Evolutionary conservation across 306 rosid species (phyloP).

Genomic region (Crotalaria pallida): DNA sequence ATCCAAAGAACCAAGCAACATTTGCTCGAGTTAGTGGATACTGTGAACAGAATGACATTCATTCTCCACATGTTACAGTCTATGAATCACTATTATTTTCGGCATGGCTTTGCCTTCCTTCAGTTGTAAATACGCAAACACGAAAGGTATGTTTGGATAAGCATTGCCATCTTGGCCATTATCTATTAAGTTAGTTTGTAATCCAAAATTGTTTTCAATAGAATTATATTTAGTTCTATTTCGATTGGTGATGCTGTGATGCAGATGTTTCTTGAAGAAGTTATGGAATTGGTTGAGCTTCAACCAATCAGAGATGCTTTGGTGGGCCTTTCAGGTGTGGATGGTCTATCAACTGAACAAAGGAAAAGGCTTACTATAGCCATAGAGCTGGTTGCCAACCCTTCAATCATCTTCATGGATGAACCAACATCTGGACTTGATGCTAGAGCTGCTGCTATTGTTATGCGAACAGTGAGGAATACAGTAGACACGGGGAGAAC

Average conservation of each 20-base stretch:
- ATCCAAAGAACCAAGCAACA: constrained; percentile 48
- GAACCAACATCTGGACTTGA: constrained; percentile 42
- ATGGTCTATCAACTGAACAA: constrained; percentile 48
- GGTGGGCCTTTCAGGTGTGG: constrained; percentile 38
- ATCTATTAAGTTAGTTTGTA: neutral
- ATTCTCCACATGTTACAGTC: constrained; percentile 47
- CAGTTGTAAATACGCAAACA: constrained; percentile 2
- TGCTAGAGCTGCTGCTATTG: constrained; percentile 39
- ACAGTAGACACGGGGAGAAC: constrained; percentile 31
- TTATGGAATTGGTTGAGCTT: constrained; percentile 53
- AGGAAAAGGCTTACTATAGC: constrained; percentile 54
- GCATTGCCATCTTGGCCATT: neutral
- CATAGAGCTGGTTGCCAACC: constrained; percentile 50
- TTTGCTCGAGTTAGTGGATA: constrained; percentile 52
- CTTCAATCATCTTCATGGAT: constrained; percentile 42
- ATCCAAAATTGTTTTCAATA: neutral
- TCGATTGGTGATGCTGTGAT: neutral
- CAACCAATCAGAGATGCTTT: constrained; percentile 34
- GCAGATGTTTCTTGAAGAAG: constrained; percentile 46
- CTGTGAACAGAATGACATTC: constrained; percentile 64
- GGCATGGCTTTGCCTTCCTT: constrained; percentile 60
- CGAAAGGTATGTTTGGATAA: constrained; percentile 2
- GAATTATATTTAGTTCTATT: neutral
- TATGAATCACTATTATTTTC: constrained; percentile 50
- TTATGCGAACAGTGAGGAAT: constrained; percentile 33